A percentile compares a stretch with the other conserved stretches of the same genome.
These are phyloP conservation scores for Blastomyces parvus DNA, from an alignment of 2,329 filamentous ascomycete genomes.

Conservation along the genomic window DNA sequence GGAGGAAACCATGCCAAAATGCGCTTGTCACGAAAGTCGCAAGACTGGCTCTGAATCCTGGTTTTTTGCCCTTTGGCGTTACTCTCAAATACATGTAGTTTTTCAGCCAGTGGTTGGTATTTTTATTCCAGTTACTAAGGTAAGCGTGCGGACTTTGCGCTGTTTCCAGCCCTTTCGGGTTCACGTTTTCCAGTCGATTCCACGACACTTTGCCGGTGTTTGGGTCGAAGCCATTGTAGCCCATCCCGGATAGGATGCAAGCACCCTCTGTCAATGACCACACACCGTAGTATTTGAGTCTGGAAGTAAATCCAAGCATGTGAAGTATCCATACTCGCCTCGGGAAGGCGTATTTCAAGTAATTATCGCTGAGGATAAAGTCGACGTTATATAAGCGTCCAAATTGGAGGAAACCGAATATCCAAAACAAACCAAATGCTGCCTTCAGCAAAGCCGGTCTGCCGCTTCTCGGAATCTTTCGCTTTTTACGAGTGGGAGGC, in stretches of 20 bases:
- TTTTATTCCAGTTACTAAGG: constrained; percentile 93
- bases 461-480: constrained; percentile 83
- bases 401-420: constrained; percentile 66
- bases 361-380: constrained; percentile 56
- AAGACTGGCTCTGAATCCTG: constrained; percentile 87
- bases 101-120: constrained; percentile 91
- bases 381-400: constrained; percentile 56
- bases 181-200: constrained; percentile 84
- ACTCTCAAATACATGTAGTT: constrained; percentile 95
- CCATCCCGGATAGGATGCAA: constrained; percentile 86
- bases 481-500: constrained; percentile 76
- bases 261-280: constrained; percentile 90
- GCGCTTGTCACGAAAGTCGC: constrained; percentile 91
- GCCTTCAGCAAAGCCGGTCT: constrained; percentile 75
- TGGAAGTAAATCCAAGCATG: constrained; percentile 69
- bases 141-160: constrained; percentile 92
- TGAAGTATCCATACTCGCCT: constrained; percentile 70
- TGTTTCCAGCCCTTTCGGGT: constrained; percentile 72
- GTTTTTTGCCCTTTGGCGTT: constrained; percentile 90
- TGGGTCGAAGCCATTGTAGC: constrained; percentile 86
- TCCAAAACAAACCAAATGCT: constrained; percentile 64
- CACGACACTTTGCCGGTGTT: constrained; percentile 77
- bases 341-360: constrained; percentile 57
- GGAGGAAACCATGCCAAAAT: constrained; percentile 97
- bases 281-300: constrained; percentile 93